Conservation (phyloP, 2,329 filamentous ascomycete species). For the Pseudogymnoascus sp. region DNA sequence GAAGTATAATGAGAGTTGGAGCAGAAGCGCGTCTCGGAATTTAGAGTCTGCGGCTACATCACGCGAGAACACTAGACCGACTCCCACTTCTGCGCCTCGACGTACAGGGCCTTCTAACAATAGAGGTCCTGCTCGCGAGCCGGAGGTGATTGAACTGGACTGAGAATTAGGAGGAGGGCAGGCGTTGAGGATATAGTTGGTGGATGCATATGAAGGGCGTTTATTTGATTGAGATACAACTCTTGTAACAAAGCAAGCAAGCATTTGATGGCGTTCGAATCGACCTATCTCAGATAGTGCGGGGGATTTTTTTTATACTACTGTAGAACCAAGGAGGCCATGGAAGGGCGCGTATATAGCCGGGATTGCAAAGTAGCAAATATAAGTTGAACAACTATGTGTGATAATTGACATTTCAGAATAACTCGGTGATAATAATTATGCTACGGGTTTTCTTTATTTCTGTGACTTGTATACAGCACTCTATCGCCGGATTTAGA, state of each 20-base stretch:
- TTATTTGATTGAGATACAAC: constrained; percentile 1
- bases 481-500: background rate
- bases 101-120: background rate
- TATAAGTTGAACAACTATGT: background rate
- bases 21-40: constrained; percentile 9
- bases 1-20: constrained; percentile 20
- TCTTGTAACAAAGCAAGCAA: constrained; percentile 10
- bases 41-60: background rate
- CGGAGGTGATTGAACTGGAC: constrained; percentile 8
- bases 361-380: background rate
- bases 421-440: background rate
- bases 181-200: background rate
- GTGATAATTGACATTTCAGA: background rate
- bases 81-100: background rate
- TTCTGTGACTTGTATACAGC: background rate
- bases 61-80: background rate
- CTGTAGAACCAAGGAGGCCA: background rate
- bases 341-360: constrained; percentile 1
- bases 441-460: background rate
- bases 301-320: background rate
- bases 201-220: background rate
- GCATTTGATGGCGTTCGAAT: constrained; percentile 5
- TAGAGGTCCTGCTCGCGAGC: background rate
- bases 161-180: background rate
- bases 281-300: background rate